A percentile compares a stretch with the other conserved stretches of the same genome.
Evolutionary conservation across 257 asterid genomes (phyloP).

Genomic region (Oldenlandia corymbosa): DNA sequence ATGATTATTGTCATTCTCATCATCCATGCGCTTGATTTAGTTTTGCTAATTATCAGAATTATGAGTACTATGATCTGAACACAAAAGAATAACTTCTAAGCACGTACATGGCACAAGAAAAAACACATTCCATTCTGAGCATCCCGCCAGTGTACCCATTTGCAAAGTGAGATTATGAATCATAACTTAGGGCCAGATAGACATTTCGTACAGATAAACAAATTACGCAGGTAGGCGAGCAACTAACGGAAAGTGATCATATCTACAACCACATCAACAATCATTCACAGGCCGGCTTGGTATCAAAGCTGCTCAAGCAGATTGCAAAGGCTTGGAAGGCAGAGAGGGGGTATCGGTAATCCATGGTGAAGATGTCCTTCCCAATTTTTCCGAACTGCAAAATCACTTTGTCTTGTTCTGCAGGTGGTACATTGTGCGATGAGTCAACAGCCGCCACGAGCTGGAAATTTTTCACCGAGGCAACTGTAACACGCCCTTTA

Average conservation of each 20-base stretch:
- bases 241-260: slow-evolving; percentile 16
- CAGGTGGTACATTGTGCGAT: slow-evolving; percentile 48
- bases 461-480: slow-evolving; percentile 87
- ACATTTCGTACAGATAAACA: not conserved
- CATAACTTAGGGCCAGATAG: slow-evolving; percentile 1
- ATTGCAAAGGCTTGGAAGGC: slow-evolving; percentile 96
- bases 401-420: slow-evolving; percentile 76
- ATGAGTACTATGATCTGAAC: not conserved
- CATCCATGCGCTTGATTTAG: not conserved
- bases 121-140: not conserved
- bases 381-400: slow-evolving; percentile 94
- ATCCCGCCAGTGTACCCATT: not conserved
- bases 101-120: slow-evolving; percentile 2
- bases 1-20: not conserved
- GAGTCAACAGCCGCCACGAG: slow-evolving; percentile 76
- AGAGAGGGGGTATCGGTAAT: slow-evolving; percentile 77
- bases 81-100: slow-evolving; percentile 6
- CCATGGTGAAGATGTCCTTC: slow-evolving; percentile 92
- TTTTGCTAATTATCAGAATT: slow-evolving; percentile 5
- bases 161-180: slow-evolving; percentile 1
- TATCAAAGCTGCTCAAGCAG: slow-evolving; percentile 96
- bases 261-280: slow-evolving; percentile 20
- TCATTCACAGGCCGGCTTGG: slow-evolving; percentile 94
- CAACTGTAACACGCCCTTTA: slow-evolving; percentile 94
- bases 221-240: not conserved